Conservation (phyloP, 225 moss, liverwort and hornwort species). For the Asterella californica region DNA sequence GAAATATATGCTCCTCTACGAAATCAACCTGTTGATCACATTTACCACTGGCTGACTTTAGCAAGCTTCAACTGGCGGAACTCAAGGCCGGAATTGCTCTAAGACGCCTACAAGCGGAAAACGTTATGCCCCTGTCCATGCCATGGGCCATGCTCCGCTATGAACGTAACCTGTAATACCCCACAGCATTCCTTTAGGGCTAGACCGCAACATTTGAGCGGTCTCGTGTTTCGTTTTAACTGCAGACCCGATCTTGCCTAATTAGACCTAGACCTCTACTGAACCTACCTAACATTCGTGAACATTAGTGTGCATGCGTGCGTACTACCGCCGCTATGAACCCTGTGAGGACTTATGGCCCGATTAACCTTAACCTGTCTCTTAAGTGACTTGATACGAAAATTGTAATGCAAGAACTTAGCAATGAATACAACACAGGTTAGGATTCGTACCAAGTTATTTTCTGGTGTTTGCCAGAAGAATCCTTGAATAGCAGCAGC, state of each 20-base stretch:
- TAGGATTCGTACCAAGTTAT: slow-evolving; percentile 37
- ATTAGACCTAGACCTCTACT: not conserved
- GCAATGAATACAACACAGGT: too few relatives aligned
- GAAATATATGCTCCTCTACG: slow-evolving; percentile 36
- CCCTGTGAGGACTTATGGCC: too few relatives aligned
- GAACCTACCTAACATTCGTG: not conserved
- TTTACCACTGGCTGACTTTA: slow-evolving; percentile 19
- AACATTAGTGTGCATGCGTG: too few relatives aligned
- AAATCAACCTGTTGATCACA: slow-evolving; percentile 41
- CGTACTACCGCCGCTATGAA: not conserved
- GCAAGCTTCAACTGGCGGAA: slow-evolving; percentile 9
- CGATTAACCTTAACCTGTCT: too few relatives aligned
- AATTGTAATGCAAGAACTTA: too few relatives aligned
- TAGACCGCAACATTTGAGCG: not conserved
- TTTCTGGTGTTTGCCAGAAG: slow-evolving; percentile 48
- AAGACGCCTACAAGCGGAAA: slow-evolving; percentile 29
- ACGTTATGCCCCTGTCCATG: slow-evolving; percentile 21
- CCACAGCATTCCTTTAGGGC: slow-evolving; percentile 24
- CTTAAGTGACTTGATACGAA: too few relatives aligned
- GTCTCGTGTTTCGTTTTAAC: not conserved
- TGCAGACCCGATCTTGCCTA: not conserved
- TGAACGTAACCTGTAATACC: slow-evolving; percentile 41
- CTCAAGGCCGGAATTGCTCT: slow-evolving; percentile 28
- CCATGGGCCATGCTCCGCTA: slow-evolving; percentile 50
- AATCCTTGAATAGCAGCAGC: slow-evolving; percentile 46